Base-by-base conservation (phyloP, 768 basidiomycete genomes). In the Russula foetens region DNA sequence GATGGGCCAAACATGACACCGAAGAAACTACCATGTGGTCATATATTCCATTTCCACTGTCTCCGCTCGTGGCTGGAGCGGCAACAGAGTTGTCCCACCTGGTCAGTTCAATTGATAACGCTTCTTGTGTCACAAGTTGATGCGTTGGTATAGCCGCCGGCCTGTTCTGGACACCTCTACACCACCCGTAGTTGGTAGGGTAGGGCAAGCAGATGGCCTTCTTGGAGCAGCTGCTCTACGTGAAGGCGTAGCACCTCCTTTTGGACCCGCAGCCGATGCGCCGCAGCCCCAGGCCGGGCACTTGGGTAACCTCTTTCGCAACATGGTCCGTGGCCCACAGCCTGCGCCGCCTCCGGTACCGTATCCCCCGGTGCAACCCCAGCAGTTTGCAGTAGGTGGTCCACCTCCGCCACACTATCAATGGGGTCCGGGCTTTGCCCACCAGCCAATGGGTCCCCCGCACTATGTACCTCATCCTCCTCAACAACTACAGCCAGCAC, bases 31-130 rank as follows among this genome's bases (percentile, higher is more conserved):
- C 92, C 89, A 9, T 99, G 97, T 74, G 95, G 95, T 0, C 97
- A 99, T 71, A 85, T 97, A 45, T 99, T 99, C 76, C 97, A 99
- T 74, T 96, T 98, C 71, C 86, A 98, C 69, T 99, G 97, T 73
- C 81, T 99, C 63, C 82, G 93, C 43, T 95, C 92, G 23, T 99
- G 97, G 97, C 81, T 99, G 28, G 97, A 99, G 73, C 82, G 97
- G 46, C 97, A 99, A 72, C 97, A 98, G 73, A 98, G 91, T 67
- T 99, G 97, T 71, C 97, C 97, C 1, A 99, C 97, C 44, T 99
- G 96, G 96, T 96, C 52, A 73, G 86, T 72, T 35, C 23, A 53
- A 23, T 58, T 59, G 21, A 46, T 44, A 38, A 53, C 50, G 24
- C 43, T 55, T 48, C 19, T 45, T 49, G 24, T 12, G 8, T 39